Percentiles rank a stretch among this genome's conserved stretches.
phyloP scores from a whole-genome alignment of 352 stramenopile species.

The Phytopythium ostracodes region DNA sequence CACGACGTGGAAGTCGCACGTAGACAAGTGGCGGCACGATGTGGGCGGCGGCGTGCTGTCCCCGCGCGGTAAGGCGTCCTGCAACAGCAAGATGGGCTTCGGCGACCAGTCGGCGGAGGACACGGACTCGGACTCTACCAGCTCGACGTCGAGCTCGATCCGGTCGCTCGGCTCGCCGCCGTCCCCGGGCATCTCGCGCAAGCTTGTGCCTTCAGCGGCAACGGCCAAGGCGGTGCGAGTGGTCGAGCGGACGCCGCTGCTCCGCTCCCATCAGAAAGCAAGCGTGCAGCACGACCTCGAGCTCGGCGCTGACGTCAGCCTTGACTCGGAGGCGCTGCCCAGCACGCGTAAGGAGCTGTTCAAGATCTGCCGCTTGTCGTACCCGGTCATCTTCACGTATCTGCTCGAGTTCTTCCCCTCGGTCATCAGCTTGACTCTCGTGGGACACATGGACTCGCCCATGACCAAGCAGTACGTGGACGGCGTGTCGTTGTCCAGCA shows the following conservation, averaged over 20 bases:
- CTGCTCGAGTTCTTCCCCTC: conserved; percentile 70
- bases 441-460: conserved; percentile 66
- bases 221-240: conserved; percentile 11
- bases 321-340: conserved; percentile 12
- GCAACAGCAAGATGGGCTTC: conserved; percentile 9
- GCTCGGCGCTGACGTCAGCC: conserved; percentile 14
- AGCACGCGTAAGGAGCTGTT: conserved; percentile 33
- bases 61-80: conserved; percentile 16
- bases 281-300: conserved; percentile 26
- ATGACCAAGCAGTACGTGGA: conserved; percentile 72
- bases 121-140: conserved; percentile 35
- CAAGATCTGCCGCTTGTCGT: conserved; percentile 35
- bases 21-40: conserved; percentile 38
- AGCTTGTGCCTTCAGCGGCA: conserved; percentile 11
- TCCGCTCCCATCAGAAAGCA: conserved; percentile 15
- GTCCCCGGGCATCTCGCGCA: conserved; percentile 4
- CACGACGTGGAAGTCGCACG: conserved; percentile 38
- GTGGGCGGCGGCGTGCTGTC: conserved; percentile 21
- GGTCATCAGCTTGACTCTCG: conserved; percentile 59
- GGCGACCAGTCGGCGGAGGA: conserved; percentile 36
- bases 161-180: conserved; percentile 12
- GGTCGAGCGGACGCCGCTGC: conserved; percentile 34
- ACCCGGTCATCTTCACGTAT: conserved; percentile 68
- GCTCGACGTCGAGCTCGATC: conserved; percentile 28
- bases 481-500: conserved; percentile 57